Evolutionary conservation across 2,329 filamentous ascomycete species (phyloP).

Genomic region (Ophiostoma tasmaniense): DNA sequence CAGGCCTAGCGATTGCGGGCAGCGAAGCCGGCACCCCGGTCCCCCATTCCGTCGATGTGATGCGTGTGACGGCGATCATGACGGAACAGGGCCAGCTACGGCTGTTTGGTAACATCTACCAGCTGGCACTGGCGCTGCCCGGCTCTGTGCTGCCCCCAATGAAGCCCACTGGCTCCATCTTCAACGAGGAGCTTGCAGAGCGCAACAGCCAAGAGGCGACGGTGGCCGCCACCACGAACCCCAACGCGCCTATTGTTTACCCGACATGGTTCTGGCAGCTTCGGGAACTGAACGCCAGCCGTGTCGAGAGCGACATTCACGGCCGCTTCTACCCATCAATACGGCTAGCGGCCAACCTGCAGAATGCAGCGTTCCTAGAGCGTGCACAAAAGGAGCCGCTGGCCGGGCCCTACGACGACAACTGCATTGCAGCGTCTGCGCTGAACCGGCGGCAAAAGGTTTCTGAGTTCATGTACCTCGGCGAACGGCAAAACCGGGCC

Average conservation of each 20-base stretch:
- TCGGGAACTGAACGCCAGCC: constrained; percentile 23
- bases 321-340: constrained; percentile 53
- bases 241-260: background rate
- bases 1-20: constrained; percentile 24
- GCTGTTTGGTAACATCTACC: constrained; percentile 27
- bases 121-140: constrained; percentile 18
- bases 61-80: constrained; percentile 27
- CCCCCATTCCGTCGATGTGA: constrained; percentile 20
- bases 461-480: constrained; percentile 35
- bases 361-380: constrained; percentile 15
- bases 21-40: background rate
- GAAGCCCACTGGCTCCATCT: constrained; percentile 19
- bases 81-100: constrained; percentile 19
- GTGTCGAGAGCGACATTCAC: constrained; percentile 37
- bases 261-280: constrained; percentile 28
- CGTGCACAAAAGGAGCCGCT: constrained; percentile 23
- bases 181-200: constrained; percentile 25
- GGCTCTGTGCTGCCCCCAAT: constrained; percentile 14
- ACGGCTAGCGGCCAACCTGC: constrained; percentile 43
- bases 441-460: constrained; percentile 45
- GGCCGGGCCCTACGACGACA: constrained; percentile 6
- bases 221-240: constrained; percentile 27
- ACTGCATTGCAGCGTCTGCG: constrained; percentile 33
- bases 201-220: constrained; percentile 13
- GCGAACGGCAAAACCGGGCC: constrained; percentile 32